Percentiles rank a stretch among this genome's conserved stretches.
Conservation (phyloP, 768 basidiomycete genomes). For the Amanita pallidorosea region DNA sequence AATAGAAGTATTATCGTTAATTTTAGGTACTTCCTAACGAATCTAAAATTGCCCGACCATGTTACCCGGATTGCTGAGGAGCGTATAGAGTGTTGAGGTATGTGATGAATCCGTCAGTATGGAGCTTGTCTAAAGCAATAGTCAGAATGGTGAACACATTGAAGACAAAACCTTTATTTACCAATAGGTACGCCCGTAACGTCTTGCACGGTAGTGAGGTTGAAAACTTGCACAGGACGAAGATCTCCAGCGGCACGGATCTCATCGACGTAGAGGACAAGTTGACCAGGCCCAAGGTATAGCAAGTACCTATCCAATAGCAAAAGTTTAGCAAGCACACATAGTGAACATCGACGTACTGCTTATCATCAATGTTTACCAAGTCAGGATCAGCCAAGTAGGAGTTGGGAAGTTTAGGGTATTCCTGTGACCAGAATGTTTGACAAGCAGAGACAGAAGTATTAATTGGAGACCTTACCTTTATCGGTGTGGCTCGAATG, state of each 20-base stretch:
- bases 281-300: slow-evolving; percentile 17
- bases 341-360: slow-evolving; percentile 16
- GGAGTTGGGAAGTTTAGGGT: slow-evolving; percentile 23
- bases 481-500: slow-evolving; percentile 28
- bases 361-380: slow-evolving; percentile 23
- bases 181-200: slow-evolving; percentile 22
- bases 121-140: background rate
- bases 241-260: slow-evolving; percentile 18
- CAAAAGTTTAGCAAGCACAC: background rate
- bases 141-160: background rate
- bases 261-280: slow-evolving; percentile 16
- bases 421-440: background rate
- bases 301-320: slow-evolving; percentile 16
- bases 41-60: background rate
- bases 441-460: background rate
- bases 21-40: background rate
- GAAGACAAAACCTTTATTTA: slow-evolving; percentile 10
- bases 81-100: background rate
- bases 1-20: background rate
- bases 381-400: slow-evolving; percentile 31
- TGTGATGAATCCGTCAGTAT: slow-evolving; percentile 1
- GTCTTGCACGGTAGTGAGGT: slow-evolving; percentile 20
- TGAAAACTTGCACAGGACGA: slow-evolving; percentile 14
- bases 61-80: background rate
- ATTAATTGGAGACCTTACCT: background rate